A percentile compares a stretch with the other conserved stretches of the same genome.
Evolutionary conservation across 2,329 filamentous ascomycete species (phyloP).

Genomic region (Calonectria pseudoturangicola): DNA sequence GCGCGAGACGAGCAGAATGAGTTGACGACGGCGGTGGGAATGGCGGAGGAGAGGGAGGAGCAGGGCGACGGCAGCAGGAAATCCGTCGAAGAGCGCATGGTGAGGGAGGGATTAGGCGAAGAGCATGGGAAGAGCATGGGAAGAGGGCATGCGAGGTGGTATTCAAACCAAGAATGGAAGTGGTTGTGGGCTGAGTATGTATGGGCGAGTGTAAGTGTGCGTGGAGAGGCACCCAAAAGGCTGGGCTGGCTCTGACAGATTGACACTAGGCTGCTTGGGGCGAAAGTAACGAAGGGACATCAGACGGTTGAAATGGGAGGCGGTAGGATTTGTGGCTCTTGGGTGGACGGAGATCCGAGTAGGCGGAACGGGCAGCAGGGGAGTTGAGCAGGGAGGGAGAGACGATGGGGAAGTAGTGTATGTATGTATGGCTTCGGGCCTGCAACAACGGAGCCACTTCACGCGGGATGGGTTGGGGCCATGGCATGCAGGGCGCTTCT

Average conservation of each 20-base stretch:
- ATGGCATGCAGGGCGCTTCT: slow-evolving; percentile 28
- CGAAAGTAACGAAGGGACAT: slow-evolving; percentile 56
- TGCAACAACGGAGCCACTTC: slow-evolving; percentile 35
- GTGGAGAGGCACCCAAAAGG: slow-evolving; percentile 24
- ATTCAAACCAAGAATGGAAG: slow-evolving; percentile 17
- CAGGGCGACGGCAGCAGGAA: slow-evolving; percentile 47
- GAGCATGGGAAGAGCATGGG: slow-evolving; percentile 22
- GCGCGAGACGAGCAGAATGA: slow-evolving; percentile 37
- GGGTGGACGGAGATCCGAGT: slow-evolving; percentile 41
- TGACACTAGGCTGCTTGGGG: slow-evolving; percentile 55
- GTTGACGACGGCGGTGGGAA: slow-evolving; percentile 37
- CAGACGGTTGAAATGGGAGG: slow-evolving; percentile 48
- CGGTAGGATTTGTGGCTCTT: slow-evolving; percentile 46
- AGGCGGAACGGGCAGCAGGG: slow-evolving; percentile 38
- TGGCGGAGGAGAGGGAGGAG: slow-evolving; percentile 44
- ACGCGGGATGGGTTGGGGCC: slow-evolving; percentile 29
- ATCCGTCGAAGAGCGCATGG: slow-evolving; percentile 52
- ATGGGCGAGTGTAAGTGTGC: slow-evolving; percentile 39
- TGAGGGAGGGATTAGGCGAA: slow-evolving; percentile 24
- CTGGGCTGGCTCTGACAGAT: slow-evolving; percentile 44
- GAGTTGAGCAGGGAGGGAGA: slow-evolving; percentile 38
- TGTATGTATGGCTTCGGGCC: slow-evolving; percentile 30
- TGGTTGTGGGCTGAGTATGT: slow-evolving; percentile 37
- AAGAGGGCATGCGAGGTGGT: slow-evolving; percentile 31
- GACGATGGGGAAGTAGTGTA: slow-evolving; percentile 37